These are phyloP conservation scores for Raphanus sativus DNA, from an alignment of 345 rosid genomes.

Conservation along the genomic window DNA sequence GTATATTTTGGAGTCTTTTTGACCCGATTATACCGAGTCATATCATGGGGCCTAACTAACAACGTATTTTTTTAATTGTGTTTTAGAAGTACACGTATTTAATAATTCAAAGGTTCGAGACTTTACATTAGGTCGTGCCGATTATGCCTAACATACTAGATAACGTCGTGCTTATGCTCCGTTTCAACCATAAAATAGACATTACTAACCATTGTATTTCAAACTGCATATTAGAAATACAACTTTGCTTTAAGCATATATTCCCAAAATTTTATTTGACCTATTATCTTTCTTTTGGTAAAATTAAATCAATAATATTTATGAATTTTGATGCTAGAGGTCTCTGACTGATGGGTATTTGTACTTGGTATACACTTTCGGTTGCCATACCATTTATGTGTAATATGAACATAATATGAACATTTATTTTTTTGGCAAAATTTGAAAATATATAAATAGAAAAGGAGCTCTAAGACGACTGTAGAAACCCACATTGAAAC, in stretches of 20 bases:
- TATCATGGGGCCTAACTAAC: neutral
- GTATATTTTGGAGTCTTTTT: slow-evolving; percentile 14
- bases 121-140: neutral
- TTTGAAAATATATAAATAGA: no score
- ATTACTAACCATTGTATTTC: neutral
- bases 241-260: slow-evolving; percentile 3
- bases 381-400: slow-evolving; percentile 9
- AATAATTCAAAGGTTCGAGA: neutral
- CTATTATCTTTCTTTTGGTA: neutral
- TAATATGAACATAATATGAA: no score
- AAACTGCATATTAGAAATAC: slow-evolving; percentile 2
- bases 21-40: slow-evolving; percentile 5
- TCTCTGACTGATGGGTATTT: slow-evolving; percentile 8
- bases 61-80: neutral
- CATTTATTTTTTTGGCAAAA: no score
- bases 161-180: neutral
- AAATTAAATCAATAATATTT: neutral
- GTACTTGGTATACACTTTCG: slow-evolving; percentile 15
- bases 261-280: slow-evolving; percentile 23
- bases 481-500: neutral
- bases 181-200: neutral
- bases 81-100: neutral
- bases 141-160: neutral
- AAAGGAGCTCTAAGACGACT: neutral
- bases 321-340: neutral